phyloP scores from a whole-genome alignment of 371 early-diverging fungal genomes.

The Apophysomyces sp. region DNA sequence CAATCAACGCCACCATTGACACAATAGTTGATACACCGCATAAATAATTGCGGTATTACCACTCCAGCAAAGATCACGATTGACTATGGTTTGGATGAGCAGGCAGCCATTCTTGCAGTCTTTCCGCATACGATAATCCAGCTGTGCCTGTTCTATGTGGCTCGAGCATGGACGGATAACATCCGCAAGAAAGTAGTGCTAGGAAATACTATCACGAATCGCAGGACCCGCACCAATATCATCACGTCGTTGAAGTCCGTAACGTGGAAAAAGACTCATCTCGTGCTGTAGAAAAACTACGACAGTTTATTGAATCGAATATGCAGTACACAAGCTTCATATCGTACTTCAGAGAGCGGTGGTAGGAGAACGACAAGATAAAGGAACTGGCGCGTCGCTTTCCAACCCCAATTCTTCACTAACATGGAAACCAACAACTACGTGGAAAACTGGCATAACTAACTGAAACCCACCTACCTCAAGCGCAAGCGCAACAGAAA shows the following conservation, averaged over 20 bases:
- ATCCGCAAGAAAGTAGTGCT: neutral
- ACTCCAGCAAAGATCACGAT: neutral
- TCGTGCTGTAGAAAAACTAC: no score
- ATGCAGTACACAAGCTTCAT: neutral
- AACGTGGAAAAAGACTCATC: no score
- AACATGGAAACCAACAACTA: constrained; percentile 8
- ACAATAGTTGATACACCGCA: neutral
- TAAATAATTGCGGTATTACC: neutral
- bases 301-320: no score
- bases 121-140: neutral
- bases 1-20: neutral
- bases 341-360: neutral
- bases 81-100: neutral
- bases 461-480: constrained; percentile 4
- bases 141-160: neutral
- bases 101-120: neutral
- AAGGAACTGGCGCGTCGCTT: neutral
- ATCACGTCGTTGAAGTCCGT: neutral
- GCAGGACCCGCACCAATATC: neutral
- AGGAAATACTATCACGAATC: neutral
- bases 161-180: neutral
- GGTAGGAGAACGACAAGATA: neutral
- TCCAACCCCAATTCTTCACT: neutral
- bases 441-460: constrained; percentile 6
- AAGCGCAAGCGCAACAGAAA: constrained; percentile 3